A percentile compares a stretch with the other conserved stretches of the same genome.
Evolutionary conservation across 1,284 basidiomycete species (phyloP).

Genomic region (Heliocybe sulcata): DNA sequence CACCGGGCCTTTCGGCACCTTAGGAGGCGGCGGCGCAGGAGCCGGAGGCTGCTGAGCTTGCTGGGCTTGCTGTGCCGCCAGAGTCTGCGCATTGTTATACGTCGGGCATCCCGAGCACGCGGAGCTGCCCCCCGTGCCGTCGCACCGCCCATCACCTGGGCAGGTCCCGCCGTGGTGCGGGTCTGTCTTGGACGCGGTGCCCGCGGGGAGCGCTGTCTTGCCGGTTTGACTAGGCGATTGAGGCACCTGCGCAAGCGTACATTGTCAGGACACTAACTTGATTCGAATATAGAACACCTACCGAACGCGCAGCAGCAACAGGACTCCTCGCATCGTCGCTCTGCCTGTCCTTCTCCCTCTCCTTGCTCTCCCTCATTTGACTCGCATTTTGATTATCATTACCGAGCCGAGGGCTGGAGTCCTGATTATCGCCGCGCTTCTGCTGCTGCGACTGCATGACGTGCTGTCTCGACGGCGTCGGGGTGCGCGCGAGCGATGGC

Average conservation of each 20-base stretch:
- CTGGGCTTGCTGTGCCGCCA: constrained; percentile 1
- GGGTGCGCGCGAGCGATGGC: constrained; percentile 16
- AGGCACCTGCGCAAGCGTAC: background rate
- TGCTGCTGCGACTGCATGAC: background rate
- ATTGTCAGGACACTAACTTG: background rate
- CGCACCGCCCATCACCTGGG: constrained; percentile 92
- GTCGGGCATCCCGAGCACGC: constrained; percentile 92
- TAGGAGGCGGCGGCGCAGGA: constrained; percentile 16
- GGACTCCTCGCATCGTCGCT: background rate
- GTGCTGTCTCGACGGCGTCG: constrained; percentile 1
- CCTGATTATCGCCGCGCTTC: background rate
- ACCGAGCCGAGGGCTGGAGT: background rate
- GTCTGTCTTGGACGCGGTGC: no score
- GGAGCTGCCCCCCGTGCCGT: constrained; percentile 88
- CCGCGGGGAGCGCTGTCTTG: no score
- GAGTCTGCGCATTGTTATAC: constrained; percentile 73
- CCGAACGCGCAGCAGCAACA: background rate
- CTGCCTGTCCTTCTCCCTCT: background rate
- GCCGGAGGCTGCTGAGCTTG: constrained; percentile 11
- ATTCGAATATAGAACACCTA: background rate
- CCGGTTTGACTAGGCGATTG: background rate
- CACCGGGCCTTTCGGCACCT: constrained; percentile 38
- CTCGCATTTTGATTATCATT: background rate
- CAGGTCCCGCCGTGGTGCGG: constrained; percentile 63
- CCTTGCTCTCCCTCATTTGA: background rate